phyloP scores from a whole-genome alignment of 805 yeast genomes.

The Maudiozyma turicensis region DNA sequence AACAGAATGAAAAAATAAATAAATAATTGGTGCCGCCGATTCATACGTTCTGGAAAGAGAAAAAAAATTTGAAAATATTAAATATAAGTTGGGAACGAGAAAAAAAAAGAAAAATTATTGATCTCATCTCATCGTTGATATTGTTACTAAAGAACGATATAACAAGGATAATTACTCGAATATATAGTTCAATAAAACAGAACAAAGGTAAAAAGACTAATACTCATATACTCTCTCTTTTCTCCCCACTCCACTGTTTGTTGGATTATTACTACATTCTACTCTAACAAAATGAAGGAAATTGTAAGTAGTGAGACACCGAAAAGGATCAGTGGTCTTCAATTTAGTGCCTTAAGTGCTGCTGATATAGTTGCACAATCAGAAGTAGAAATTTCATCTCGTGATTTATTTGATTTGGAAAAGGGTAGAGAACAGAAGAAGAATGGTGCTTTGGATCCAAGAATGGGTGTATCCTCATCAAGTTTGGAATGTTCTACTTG shows the following conservation, averaged over 20 bases:
- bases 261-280: background rate
- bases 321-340: slow-evolving; percentile 79
- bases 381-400: slow-evolving; percentile 84
- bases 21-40: too few relatives aligned
- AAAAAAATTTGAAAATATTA: too few relatives aligned
- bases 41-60: too few relatives aligned
- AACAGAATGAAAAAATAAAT: too few relatives aligned
- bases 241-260: background rate
- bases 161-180: too few relatives aligned
- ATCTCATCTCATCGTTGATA: too few relatives aligned
- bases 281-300: slow-evolving; percentile 28
- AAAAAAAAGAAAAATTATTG: too few relatives aligned
- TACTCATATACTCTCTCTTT: background rate
- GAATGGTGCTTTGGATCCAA: slow-evolving; percentile 82
- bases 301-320: slow-evolving; percentile 67
- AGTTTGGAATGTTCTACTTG: slow-evolving; percentile 84
- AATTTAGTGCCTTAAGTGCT: slow-evolving; percentile 88
- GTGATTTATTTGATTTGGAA: slow-evolving; percentile 87
- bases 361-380: slow-evolving; percentile 87
- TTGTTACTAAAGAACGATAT: too few relatives aligned
- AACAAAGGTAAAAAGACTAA: too few relatives aligned
- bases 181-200: too few relatives aligned
- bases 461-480: slow-evolving; percentile 91
- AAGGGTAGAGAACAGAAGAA: slow-evolving; percentile 74
- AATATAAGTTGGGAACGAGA: too few relatives aligned